Evolutionary conservation across 495 filamentous ascomycete genomes (phyloP), one percentile per base, ranked within the genome.

Genomic region (Xylaria intraflava): DNA sequence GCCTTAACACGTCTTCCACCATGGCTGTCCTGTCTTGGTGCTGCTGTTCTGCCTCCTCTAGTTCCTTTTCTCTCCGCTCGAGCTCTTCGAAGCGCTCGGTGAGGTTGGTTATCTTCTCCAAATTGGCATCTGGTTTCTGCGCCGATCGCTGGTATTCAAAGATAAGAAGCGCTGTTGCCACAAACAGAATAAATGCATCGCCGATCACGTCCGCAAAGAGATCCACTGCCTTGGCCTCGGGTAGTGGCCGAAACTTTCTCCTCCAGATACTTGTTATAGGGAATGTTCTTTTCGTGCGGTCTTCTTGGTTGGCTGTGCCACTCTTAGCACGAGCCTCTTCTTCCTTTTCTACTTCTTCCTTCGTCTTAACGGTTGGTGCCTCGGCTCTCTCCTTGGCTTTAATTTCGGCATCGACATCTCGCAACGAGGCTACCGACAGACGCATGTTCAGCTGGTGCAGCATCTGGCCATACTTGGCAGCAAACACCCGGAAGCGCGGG

Each of bases 401-500:
- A 47, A 69, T 73, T 53, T 78, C 77, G 4, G 79, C 83, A 9
- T 86, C 82, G 41, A 75, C 74, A 65, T 97, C 89, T 55, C 93
- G 88, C 9, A 99, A 77, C 1, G 88, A 73, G 3, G 92, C 89
- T 24, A 97, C 79, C 12, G 88, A 84, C 57, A 96, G 75, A 17
- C 89, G 85, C 91, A 99, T 97, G 67, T 97, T 94, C 58, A 95
- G 72, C 56, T 87, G 86, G 68, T 99, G 93, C 30, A 99, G 85
- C 6, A 77, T 67, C 59, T 99, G 93, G 23, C 78, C 78, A 62
- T 80, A 80, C 41, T 58, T 66, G 16, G 78, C 77, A 16, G 93
- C 94, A 65, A 94, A 83, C 22, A 69, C 68, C 16, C 94, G 88
- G 72, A 97, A 99, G 16, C 83, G 76, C 42, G 90, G 88, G 73